Percentiles rank a stretch among this genome's conserved stretches.
phyloP scores from a whole-genome alignment of 2,329 filamentous ascomycete genomes.

The Alternaria infectoria region DNA sequence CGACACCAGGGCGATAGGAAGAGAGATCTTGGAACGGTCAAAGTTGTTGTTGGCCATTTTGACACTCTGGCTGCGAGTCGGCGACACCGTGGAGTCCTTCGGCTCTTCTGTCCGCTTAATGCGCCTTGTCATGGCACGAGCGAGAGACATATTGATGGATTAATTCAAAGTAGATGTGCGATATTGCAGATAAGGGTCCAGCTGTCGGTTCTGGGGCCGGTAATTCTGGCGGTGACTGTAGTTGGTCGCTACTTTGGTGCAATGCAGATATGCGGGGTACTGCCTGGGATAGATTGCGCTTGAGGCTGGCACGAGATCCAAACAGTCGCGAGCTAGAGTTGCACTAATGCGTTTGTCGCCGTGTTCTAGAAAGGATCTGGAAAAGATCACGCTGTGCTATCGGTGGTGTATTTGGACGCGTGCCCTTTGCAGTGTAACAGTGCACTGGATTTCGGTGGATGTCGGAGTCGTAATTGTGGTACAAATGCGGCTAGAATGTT shows the following conservation, averaged over 20 bases:
- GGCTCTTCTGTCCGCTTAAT: constrained; percentile 60
- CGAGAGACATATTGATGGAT: constrained; percentile 61
- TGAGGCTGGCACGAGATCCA: constrained; percentile 27
- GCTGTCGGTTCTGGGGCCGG: constrained; percentile 38
- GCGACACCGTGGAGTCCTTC: constrained; percentile 34
- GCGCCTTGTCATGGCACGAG: constrained; percentile 75
- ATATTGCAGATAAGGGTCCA: constrained; percentile 32
- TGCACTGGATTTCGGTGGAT: constrained; percentile 27
- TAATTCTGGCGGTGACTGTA: constrained; percentile 30
- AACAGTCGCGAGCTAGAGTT: constrained; percentile 20
- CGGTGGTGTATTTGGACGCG: constrained; percentile 29
- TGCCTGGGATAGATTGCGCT: constrained; percentile 45
- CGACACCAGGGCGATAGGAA: constrained; percentile 83
- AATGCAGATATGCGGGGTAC: constrained; percentile 43
- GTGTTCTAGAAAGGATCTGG: constrained; percentile 29
- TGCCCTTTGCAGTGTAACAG: constrained; percentile 35
- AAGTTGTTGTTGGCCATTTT: constrained; percentile 53
- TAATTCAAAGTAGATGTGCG: constrained; percentile 38
- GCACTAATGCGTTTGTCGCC: constrained; percentile 23
- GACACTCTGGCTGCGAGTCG: constrained; percentile 54
- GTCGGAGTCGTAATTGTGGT: constrained; percentile 36
- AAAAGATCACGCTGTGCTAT: constrained; percentile 30
- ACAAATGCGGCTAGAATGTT: constrained; percentile 24
- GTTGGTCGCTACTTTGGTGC: constrained; percentile 34
- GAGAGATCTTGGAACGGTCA: constrained; percentile 79